Evolutionary conservation across 164 flowering plant species (phyloP), one percentile per base, ranked within the genome.

Genomic region (Santalum album): DNA sequence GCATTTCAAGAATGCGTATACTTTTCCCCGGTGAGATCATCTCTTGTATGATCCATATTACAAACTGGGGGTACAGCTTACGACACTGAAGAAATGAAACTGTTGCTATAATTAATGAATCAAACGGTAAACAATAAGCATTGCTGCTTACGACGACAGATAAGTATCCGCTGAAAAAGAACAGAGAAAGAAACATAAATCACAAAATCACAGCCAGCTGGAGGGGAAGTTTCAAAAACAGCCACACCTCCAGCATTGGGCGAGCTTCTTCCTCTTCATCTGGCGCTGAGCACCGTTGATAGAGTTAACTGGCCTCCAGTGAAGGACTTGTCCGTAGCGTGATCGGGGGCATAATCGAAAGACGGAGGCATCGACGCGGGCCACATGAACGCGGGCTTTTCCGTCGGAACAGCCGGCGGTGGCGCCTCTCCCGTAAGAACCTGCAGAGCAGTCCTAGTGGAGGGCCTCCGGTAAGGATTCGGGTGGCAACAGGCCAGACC

Each of bases 401-500:
- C 72, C 2, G 11, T 14, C 0, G 85, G 83, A 6, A 73, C 60
- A 4, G 12, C 12, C 3, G 78, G 82, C 1, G 77, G 73, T 26
- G 46, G 44, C 4, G 68, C 72, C 61, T 78, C 86, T 21, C 82
- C 81, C 12, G 44, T 65, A 1, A 80, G 67, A 51, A 83, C 73
- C 56, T 72, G 76, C 66, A 73, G 36, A 19, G 59, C 79, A 19
- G 44, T 60, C 26, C 56, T 73, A 70, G 74, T 84, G 44, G 73
- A 62, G 0, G 87, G 87, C 55, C 90, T 69, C 19, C 64, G n/a
- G 46, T 62, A n/a, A 10, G 83, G 85, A 46, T 79, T 70, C 7
- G 86, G 83, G 54, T 76, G 79, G 54, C 81, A 81, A 44, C 86
- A 76, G 19, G 79, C 73, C 55, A 81, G 59, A 20, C 79, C 81